These are phyloP conservation scores for Sporothrix schenckii DNA, from an alignment of 2,329 filamentous ascomycete genomes.

Conservation along the genomic window DNA sequence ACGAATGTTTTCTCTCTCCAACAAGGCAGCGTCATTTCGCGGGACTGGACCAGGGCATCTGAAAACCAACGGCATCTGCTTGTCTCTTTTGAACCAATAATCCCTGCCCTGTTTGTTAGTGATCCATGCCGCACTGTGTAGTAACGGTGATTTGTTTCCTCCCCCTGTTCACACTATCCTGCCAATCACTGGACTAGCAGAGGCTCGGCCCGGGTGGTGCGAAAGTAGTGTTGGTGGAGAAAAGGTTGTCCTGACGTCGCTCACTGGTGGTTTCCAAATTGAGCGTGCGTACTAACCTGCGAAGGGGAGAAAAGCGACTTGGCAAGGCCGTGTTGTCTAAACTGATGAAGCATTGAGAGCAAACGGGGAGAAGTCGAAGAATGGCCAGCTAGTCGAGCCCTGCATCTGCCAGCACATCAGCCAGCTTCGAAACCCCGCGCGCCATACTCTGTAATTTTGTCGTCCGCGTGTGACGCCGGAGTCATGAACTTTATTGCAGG, in stretches of 20 bases:
- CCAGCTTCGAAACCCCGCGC: background rate
- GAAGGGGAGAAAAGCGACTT: background rate
- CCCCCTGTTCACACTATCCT: background rate
- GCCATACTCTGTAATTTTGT: too few relatives aligned
- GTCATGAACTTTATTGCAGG: conserved; percentile 16
- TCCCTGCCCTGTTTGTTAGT: background rate
- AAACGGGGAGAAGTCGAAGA: background rate
- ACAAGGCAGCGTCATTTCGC: background rate
- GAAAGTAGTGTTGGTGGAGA: background rate
- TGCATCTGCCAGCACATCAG: background rate
- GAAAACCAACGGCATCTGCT: background rate
- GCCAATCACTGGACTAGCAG: background rate
- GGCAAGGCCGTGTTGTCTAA: background rate
- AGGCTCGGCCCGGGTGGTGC: conserved; percentile 15
- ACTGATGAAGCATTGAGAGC: background rate
- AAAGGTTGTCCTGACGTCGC: background rate
- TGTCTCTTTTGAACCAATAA: too few relatives aligned
- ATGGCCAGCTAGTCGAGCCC: background rate
- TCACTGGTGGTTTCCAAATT: background rate
- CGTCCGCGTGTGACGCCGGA: background rate
- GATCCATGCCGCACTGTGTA: background rate
- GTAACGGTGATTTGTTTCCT: background rate
- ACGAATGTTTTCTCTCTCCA: background rate
- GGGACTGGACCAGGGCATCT: background rate
- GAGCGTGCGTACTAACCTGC: background rate